Percentiles rank a stretch among this genome's conserved stretches.
phyloP scores from a whole-genome alignment of 1,284 basidiomycete species.

The Sanghuangporus weigelae region DNA sequence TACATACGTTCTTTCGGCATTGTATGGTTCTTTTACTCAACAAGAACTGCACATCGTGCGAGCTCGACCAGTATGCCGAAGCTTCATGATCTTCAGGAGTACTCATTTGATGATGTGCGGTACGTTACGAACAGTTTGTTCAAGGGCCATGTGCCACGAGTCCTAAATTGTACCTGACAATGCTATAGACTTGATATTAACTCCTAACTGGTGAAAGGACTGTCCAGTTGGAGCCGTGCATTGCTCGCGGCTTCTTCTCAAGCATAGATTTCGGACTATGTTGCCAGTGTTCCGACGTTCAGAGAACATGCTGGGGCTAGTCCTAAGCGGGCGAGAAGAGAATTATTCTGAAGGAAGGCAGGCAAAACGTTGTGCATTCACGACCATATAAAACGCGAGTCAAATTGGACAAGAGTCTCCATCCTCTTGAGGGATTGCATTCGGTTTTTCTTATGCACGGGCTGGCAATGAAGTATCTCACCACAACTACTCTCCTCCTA shows the following conservation, averaged over 20 bases:
- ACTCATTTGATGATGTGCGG: neutral
- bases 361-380: too few species aligned
- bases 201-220: neutral
- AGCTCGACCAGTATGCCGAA: neutral
- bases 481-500: neutral
- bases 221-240: neutral
- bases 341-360: too few species aligned
- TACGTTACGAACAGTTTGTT: neutral
- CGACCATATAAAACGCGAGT: neutral
- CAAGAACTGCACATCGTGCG: neutral
- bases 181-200: neutral
- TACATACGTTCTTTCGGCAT: too few species aligned
- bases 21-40: neutral
- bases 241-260: too few species aligned
- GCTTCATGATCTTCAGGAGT: neutral
- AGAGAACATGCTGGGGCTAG: too few species aligned
- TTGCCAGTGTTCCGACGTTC: too few species aligned
- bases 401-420: neutral
- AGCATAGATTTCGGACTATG: too few species aligned
- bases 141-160: neutral
- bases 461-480: slow-evolving; percentile 10
- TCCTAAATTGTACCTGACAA: neutral
- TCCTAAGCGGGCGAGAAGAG: too few species aligned
- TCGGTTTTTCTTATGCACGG: neutral
- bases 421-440: neutral